Evolutionary conservation across 441 rosid species (phyloP).

Genomic region (Gossypium davidsonii): DNA sequence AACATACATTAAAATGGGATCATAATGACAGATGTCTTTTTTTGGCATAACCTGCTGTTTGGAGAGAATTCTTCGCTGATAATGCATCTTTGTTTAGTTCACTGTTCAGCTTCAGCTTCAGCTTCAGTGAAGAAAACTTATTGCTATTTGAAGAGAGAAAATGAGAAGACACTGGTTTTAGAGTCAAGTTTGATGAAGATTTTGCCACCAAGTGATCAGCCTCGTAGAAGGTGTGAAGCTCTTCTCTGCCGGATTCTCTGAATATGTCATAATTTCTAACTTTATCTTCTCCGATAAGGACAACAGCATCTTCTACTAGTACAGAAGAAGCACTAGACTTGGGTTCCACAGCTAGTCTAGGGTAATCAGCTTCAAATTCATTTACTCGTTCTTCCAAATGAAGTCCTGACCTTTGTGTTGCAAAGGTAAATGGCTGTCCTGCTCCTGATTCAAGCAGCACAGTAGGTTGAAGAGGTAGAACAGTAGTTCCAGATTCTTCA

Average conservation of each 20-base stretch:
- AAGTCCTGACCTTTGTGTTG: conserved; percentile 23
- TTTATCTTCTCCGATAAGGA: conserved; percentile 25
- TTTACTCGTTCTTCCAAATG: conserved; percentile 23
- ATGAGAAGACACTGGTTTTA: conserved; percentile 36
- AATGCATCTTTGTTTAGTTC: conserved; percentile 29
- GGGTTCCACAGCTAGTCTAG: conserved; percentile 18
- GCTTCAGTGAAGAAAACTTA: conserved; percentile 37
- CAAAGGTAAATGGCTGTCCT: conserved; percentile 30
- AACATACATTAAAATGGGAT: conserved; percentile 8
- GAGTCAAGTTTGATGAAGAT: conserved; percentile 29
- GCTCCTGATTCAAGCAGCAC: conserved; percentile 28
- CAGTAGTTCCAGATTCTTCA: conserved; percentile 26
- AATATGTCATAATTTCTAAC: conserved; percentile 20
- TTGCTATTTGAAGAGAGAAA: conserved; percentile 28
- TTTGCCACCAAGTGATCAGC: conserved; percentile 30
- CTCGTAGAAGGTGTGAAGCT: conserved; percentile 54
- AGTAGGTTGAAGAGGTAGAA: conserved; percentile 16
- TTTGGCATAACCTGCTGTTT: conserved; percentile 44
- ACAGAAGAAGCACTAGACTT: conserved; percentile 24
- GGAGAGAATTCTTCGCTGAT: conserved; percentile 27
- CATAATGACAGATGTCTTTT: conserved; percentile 12
- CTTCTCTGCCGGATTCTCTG: conserved; percentile 46
- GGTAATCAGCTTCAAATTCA: conserved; percentile 23
- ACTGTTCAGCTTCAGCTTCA: conserved; percentile 13
- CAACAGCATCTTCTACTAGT: conserved; percentile 21